Base-by-base conservation (phyloP, 2,329 filamentous ascomycete species). In the Thyridium curvatum region DNA sequence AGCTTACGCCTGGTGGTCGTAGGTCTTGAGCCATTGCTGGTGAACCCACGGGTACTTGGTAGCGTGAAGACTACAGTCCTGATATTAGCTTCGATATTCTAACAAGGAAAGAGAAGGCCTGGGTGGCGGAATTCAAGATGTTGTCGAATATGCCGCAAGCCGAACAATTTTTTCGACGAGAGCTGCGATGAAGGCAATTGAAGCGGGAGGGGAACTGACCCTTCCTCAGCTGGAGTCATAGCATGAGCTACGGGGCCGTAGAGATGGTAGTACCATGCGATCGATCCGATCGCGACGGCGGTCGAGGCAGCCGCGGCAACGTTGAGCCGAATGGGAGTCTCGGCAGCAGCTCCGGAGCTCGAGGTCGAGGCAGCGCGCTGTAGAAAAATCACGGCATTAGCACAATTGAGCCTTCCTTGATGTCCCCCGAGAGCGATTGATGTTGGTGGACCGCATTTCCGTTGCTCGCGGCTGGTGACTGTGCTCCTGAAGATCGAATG, bases 41-140 rank as follows among this genome's bases (percentile, higher is more conserved):
- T 98, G 93, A 58, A 93, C 90, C 93, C 93, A 98, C 47, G 93
- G 93, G 68, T 97, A 97, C 57, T 82, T 69, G 47, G 90, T 86
- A 52, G 93, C 66, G 68, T 98, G 93, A 52, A 98, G 81, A 72
- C 93, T 98, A 58, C 53, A 44, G 32, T 26, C 6, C 14, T 42
- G 33, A 29, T 39, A 50, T 65, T 41, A 66, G 59, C 49, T 46
- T 41, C 26, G n/a, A n/a, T n/a, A n/a, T n/a, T n/a, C n/a, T n/a
- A n/a, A n/a, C n/a, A n/a, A n/a, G n/a, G 34, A n/a, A n/a, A n/a
- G n/a, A n/a, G n/a, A n/a, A n/a, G n/a, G n/a, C n/a, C n/a, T n/a
- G n/a, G n/a, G n/a, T n/a, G n/a, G n/a, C n/a, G n/a, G n/a, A n/a
- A n/a, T n/a, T n/a, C n/a, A n/a, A n/a, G n/a, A n/a, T n/a, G 10